Conservation (phyloP, 495 filamentous ascomycete species). For the Aspergillus coremiiformis region DNA sequence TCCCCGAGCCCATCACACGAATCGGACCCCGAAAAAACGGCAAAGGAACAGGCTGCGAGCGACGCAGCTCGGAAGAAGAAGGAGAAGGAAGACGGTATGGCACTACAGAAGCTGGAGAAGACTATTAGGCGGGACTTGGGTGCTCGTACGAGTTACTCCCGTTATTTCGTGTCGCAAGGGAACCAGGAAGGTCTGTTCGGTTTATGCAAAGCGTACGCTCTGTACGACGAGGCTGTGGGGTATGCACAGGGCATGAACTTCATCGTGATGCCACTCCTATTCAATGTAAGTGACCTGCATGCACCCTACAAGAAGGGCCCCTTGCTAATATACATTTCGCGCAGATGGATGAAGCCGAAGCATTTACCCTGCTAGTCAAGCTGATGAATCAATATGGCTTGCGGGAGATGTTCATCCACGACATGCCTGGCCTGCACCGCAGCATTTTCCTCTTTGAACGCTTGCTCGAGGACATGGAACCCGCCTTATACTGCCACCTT, state of each 20-base stretch:
- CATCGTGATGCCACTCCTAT: slow-evolving; percentile 91
- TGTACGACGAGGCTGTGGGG: slow-evolving; percentile 89
- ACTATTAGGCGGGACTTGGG: slow-evolving; percentile 83
- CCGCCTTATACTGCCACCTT: slow-evolving; percentile 91
- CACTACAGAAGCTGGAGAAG: slow-evolving; percentile 80
- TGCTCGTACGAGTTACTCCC: slow-evolving; percentile 90
- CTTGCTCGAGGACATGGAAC: slow-evolving; percentile 87
- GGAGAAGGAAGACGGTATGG: slow-evolving; percentile 64
- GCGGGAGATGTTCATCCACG: slow-evolving; percentile 86
- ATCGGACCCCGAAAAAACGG: slow-evolving; percentile 54
- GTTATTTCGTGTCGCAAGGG: slow-evolving; percentile 77
- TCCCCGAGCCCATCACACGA: slow-evolving; percentile 54
- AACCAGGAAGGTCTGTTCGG: slow-evolving; percentile 93
- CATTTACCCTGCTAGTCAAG: slow-evolving; percentile 85
- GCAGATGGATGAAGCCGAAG: slow-evolving; percentile 95
- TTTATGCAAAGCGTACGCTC: slow-evolving; percentile 93
- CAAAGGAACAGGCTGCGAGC: slow-evolving; percentile 58
- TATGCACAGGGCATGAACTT: slow-evolving; percentile 99
- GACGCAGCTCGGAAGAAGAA: slow-evolving; percentile 64
- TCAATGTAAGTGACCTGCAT: slow-evolving; percentile 61
- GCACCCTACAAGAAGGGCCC: neutral
- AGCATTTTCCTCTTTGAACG: slow-evolving; percentile 93
- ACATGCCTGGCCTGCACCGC: slow-evolving; percentile 93
- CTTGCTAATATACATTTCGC: slow-evolving; percentile 1
- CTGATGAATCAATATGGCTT: slow-evolving; percentile 96